Base-by-base conservation (phyloP, 139 green algal species). In the Trebouxia sp. region DNA sequence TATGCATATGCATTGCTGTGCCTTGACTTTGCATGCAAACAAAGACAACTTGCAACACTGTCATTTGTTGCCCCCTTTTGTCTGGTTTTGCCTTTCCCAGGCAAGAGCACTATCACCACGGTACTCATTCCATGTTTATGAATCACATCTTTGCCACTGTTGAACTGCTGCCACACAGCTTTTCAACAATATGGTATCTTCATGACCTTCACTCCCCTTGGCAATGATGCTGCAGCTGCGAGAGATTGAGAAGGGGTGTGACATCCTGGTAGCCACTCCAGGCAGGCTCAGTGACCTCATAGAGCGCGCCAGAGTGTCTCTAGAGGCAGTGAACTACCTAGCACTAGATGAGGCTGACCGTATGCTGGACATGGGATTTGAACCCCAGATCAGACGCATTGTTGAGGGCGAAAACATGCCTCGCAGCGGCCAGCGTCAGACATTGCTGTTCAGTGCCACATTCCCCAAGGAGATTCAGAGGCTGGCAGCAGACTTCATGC, bases 291-390 rank as follows among this genome's bases (percentile, higher is more conserved):
- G 85, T 76, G 96, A 98, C 89, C 88, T 98, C 48, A 97, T 98
- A 38, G 95, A 99, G 88, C 88, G 96, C 39, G 94, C 87, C 26
- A 85, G 93, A 14, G 90, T 98, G 20, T 93, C 88, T 41, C 89
- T 99, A 41, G 83, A 76, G 15, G 38, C 82, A 32, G 65, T 86
- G 7, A 67, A 58, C 50, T 95, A 90, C 89, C 88, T 99, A 75
- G 94, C 93, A 6, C 87, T 99, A 76, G 96, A 99, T 76, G 96
- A 99, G 89, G 95, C 95, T 9, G 95, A 98, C 80, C 90, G 95
- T 69, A 99, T 99, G 96, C 84, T 99, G 65, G 95, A 99, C 83
- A 99, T 99, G 96, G 96, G 96, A 35, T 99, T 99, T 80, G 96
- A 99, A 88, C 96, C 96, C 35, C 96, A 83, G 80, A 82, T 83